Evolutionary conservation across 2,329 filamentous ascomycete species (phyloP).

Genomic region (Cercospora beticola): DNA sequence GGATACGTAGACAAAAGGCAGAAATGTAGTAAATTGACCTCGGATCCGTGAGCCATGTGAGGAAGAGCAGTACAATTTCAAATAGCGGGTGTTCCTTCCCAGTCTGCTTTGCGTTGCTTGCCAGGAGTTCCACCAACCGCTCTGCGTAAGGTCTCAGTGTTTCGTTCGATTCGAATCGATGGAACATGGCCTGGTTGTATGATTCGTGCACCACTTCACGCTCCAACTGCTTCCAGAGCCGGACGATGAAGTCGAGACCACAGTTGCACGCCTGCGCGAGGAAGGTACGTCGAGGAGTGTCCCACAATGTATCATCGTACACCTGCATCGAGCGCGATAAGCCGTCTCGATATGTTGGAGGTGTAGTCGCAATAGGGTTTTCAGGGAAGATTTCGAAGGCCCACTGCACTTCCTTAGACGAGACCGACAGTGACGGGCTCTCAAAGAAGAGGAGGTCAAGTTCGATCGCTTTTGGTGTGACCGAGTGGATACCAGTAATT

Average conservation of each 20-base stretch:
- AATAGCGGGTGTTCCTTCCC: neutral
- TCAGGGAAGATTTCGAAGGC: neutral
- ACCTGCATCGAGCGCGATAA: neutral
- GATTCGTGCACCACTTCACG: slow-evolving; percentile 3
- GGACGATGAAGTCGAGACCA: neutral
- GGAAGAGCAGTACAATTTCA: neutral
- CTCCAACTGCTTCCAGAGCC: slow-evolving; percentile 2
- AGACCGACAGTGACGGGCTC: neutral
- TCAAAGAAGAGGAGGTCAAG: slow-evolving; percentile 4
- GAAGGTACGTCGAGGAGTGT: neutral
- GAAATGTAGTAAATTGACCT: slow-evolving; percentile 2
- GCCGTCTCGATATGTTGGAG: neutral
- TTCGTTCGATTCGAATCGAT: neutral
- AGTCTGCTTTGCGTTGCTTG: neutral
- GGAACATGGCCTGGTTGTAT: neutral
- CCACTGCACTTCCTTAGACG: neutral
- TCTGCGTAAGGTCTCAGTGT: neutral
- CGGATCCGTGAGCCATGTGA: neutral
- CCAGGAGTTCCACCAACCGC: neutral
- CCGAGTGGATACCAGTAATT: neutral
- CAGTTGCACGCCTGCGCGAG: slow-evolving; percentile 1
- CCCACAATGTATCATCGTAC: neutral
- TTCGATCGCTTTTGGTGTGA: neutral
- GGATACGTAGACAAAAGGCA: neutral
- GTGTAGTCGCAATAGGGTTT: neutral